phyloP scores from a whole-genome alignment of 2,329 filamentous ascomycete species.

The Phyllosticta citriasiana region DNA sequence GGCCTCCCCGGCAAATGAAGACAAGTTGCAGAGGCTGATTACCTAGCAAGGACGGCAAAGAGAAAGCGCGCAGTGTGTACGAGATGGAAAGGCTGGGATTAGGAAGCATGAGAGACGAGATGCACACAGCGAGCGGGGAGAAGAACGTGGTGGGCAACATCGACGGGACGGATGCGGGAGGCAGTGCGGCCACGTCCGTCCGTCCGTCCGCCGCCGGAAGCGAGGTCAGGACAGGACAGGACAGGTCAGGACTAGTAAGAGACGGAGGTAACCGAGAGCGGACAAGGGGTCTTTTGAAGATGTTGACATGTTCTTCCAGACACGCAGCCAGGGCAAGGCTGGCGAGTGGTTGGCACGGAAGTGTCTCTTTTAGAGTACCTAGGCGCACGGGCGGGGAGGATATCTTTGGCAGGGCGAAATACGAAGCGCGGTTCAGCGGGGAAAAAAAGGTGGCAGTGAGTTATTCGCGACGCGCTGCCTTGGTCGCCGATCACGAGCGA shows the following conservation, averaged over 20 bases:
- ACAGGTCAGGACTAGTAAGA: not conserved
- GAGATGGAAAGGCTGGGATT: not conserved
- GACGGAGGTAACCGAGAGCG: not conserved
- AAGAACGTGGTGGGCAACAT: not conserved
- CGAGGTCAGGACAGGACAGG: not conserved
- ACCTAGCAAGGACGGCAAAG: too few relatives aligned
- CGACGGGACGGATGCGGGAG: not conserved
- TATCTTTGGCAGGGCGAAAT: not conserved
- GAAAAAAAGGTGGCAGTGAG: not conserved
- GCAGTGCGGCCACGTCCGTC: not conserved
- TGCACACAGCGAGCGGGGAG: not conserved
- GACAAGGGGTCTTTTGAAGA: not conserved
- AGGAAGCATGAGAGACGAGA: not conserved
- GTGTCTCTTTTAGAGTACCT: too few relatives aligned
- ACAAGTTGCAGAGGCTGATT: too few relatives aligned
- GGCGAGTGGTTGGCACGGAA: too few relatives aligned
- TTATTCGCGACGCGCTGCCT: not conserved
- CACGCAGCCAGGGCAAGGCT: too few relatives aligned
- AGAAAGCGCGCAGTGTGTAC: too few relatives aligned
- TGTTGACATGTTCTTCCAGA: too few relatives aligned
- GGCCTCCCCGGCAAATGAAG: too few relatives aligned
- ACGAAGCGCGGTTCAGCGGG: not conserved
- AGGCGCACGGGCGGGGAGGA: too few relatives aligned
- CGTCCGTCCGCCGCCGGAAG: not conserved
- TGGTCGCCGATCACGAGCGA: not conserved